Base-by-base conservation (phyloP, 108 stramenopile genomes). In the Conticribra guillardii region DNA sequence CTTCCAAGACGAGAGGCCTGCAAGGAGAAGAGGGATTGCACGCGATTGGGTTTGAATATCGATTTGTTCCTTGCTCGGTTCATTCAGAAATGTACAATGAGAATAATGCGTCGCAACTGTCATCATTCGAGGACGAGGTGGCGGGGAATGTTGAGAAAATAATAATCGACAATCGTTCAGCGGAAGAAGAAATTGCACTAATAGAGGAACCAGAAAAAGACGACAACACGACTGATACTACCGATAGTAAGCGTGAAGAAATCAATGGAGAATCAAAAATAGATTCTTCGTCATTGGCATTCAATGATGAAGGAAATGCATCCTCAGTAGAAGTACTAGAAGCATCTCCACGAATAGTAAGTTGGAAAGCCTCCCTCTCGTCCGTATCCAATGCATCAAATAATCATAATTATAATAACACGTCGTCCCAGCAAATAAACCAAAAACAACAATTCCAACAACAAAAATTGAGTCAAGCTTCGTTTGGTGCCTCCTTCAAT, bases 1-100 rank as follows among this genome's bases (percentile, higher is more conserved):
- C 16, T 26, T 62, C 28, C 26, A 34, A 28, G 7, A 55, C 44
- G 32, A 30, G 54, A 18, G 27, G 52, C 16, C 46, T 86, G 44
- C 27, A 73, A 14, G 91, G 91, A 59, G 61, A 70, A 45, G 85
- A 85, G 21, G 88, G 85, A 4, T 53, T 92, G 47, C 27, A 17
- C 44, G 84, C 82, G 4, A 14, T 76, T 19, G 91, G 88, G 29
- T 83, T 92, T 31, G 84, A 87, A 52, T 89, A 80, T 32, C 72
- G 85, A 51, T 54, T 82, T 16, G 81, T 89, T 29, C 69, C 64
- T 7, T 84, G 85, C 57, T 24, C 26, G 1, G 52, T 34, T 26
- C 84, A 83, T 48, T 53, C 23, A 8, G 26, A 21, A 37, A 30
- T 5, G 41, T 14, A 22, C 24, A 7, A 9, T 46, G 61, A 24